Evolutionary conservation across 805 yeast species (phyloP), one percentile per base, ranked within the genome.

Genomic region (Metschnikowia cerradonensis): DNA sequence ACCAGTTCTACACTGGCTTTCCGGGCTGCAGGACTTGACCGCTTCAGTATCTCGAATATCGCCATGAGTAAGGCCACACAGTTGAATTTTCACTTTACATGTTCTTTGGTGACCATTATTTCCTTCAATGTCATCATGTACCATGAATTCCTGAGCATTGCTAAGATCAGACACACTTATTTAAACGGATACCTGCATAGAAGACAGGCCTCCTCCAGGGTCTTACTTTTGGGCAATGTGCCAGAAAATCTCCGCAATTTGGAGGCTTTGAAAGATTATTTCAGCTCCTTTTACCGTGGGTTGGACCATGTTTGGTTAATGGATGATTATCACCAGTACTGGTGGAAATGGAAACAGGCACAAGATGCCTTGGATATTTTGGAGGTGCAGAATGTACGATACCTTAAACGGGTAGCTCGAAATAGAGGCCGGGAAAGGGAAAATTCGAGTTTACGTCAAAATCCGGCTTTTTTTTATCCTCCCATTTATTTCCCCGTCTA

Each of bases 41-140:
- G 67, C 45, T 70, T 88, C 6, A 86, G 95, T 17, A 78, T 88
- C 64, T 81, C 94, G 3, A 86, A 87, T 59, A 76, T 89, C 3
- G 77, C 89, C 0, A 72, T 77, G 4, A 57, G 72, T 2, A 78
- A 80, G 41, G 76, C 82, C 0, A 60, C 65, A 3, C 64, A 80
- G 20, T 72, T 85, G 52, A 71, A 82, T 52, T 79, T 82, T 20
- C 96, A 90, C 65, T 78, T 90, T 47, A 62, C 81, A 0, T 68
- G 86, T 66, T 75, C 87, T 2, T 49, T 84, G 0, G 56, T 81
- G 2, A 78, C 83, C 0, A 73, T 88, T 2, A 57, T 71, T 0
- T 71, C 80, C 67, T 80, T 86, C 52, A 87, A 88, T 57, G 66
- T 72, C 48, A 59, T 85, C 22, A 61, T 90, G 7, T 57, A 78